phyloP scores from a whole-genome alignment of 345 rosid species.

The Gynandropsis gynandra region DNA sequence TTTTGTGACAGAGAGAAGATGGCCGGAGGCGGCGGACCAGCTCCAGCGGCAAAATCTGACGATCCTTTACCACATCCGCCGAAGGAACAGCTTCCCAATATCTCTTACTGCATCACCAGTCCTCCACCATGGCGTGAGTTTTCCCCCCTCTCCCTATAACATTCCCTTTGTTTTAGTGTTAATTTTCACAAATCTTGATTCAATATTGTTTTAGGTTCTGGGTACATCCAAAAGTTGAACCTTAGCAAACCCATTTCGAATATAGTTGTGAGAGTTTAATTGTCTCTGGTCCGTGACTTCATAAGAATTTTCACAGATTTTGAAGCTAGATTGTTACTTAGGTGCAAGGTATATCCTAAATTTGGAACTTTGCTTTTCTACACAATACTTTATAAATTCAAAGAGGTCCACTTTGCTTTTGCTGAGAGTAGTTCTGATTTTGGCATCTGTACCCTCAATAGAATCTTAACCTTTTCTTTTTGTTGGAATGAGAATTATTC shows the following conservation, averaged over 20 bases:
- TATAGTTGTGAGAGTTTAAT: constrained; percentile 15
- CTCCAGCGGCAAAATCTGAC: constrained; percentile 48
- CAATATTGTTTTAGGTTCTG: constrained; percentile 24
- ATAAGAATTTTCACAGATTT: neutral
- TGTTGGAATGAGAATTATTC: constrained; percentile 22
- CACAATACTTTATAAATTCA: constrained; percentile 1
- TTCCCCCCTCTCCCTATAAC: constrained; percentile 14
- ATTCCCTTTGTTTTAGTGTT: constrained; percentile 18
- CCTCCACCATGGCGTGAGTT: constrained; percentile 99
- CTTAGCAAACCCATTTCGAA: neutral
- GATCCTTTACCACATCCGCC: constrained; percentile 59
- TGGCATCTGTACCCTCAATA: constrained; percentile 5
- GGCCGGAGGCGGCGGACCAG: constrained; percentile 41
- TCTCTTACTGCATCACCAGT: constrained; percentile 80
- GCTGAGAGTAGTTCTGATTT: constrained; percentile 15
- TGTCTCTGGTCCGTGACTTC: constrained; percentile 19
- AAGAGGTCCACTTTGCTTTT: neutral
- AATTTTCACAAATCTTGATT: constrained; percentile 10
- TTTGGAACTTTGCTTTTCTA: constrained; percentile 19
- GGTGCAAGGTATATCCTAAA: constrained; percentile 29
- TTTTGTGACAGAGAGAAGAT: constrained; percentile 29
- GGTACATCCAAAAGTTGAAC: constrained; percentile 30
- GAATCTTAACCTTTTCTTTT: constrained; percentile 17
- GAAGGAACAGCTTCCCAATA: constrained; percentile 76
- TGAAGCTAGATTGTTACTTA: constrained; percentile 20